Base-by-base conservation (phyloP, 441 rosid genomes). In the Brassica balearica region DNA sequence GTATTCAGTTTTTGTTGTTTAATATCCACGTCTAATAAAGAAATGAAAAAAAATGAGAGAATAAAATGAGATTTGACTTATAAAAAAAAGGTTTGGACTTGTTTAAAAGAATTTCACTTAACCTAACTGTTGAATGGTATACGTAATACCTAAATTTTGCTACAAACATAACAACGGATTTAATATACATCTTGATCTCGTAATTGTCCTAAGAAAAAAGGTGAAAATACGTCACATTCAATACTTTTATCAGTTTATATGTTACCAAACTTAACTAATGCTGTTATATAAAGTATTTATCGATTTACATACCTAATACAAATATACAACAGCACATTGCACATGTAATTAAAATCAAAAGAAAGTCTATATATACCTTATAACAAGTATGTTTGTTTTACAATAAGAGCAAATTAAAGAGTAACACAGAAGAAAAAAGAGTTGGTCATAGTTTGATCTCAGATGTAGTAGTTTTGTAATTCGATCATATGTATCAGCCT, bases 151-250 rank as follows among this genome's bases (percentile, higher is more conserved):
- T 15, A 64, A 32, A 1, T 9, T 17, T 65, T 36, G 51, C 38
- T 19, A 65, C 11, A 14, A 32, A 23, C 41, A 14, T 64, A 64
- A 20, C 70, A 19, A 65, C 15, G 2, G 12, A 9, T 19, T 8
- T 46, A 65, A 34, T 14, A 36, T 65, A 19, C 11, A 66, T 66
- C 55, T 38, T 11, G 29, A 41, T 66, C 12, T 36, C 14, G 5
- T 9, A 36, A 36, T 64, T 14, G 15, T 6, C 5, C 3, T 62
- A 6, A 6, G 66, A 53, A 55, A 25, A 27, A 27, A 29, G 34
- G 62, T 29, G 48, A 19, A 69, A 55, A 55, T 29, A 69, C 29
- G 25, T 69, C 53, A 53, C 63, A 29, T 15, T 53, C 10, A 53
- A 11, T 55, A n/a, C 6, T 65, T 64, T 17, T 19, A 56, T 65